Conservation (phyloP, 2,329 filamentous ascomycete species). For the Botrytis squamosa region DNA sequence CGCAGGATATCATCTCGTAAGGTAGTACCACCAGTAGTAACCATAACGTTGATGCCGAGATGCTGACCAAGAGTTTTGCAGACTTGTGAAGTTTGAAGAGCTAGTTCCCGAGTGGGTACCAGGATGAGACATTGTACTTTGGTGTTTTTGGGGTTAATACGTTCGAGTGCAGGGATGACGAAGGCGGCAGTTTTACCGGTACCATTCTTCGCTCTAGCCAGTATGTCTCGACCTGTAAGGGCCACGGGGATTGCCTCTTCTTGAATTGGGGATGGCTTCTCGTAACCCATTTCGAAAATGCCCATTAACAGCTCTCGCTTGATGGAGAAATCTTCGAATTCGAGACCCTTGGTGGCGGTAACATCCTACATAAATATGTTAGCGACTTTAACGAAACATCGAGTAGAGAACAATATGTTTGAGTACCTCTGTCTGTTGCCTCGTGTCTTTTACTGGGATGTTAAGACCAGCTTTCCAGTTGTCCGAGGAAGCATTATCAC, state of each 20-base stretch:
- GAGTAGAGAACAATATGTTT: not conserved
- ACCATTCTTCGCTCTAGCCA: slow-evolving; percentile 96
- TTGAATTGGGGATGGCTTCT: slow-evolving; percentile 98
- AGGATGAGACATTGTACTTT: slow-evolving; percentile 97
- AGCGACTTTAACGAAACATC: slow-evolving; percentile 7
- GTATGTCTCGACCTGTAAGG: slow-evolving; percentile 88
- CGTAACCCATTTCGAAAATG: slow-evolving; percentile 98
- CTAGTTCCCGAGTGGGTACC: slow-evolving; percentile 93
- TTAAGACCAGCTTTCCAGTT: slow-evolving; percentile 77
- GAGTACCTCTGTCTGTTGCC: slow-evolving; percentile 76
- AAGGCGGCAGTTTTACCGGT: slow-evolving; percentile 98
- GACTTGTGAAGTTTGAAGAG: slow-evolving; percentile 97
- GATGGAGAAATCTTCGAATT: slow-evolving; percentile 96
- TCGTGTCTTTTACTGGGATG: slow-evolving; percentile 69
- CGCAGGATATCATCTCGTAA: slow-evolving; percentile 96
- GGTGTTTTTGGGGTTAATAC: slow-evolving; percentile 92
- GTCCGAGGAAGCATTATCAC: slow-evolving; percentile 42
- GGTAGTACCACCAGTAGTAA: slow-evolving; percentile 93
- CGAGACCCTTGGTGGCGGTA: slow-evolving; percentile 93
- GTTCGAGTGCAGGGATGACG: slow-evolving; percentile 90
- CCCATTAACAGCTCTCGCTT: slow-evolving; percentile 97
- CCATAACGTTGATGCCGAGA: slow-evolving; percentile 97
- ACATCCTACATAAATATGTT: slow-evolving; percentile 68
- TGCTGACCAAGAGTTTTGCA: slow-evolving; percentile 99
- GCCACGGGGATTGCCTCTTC: slow-evolving; percentile 98